Conservation (phyloP, 2,329 filamentous ascomycete genomes). For the Hypomyces rosellus region DNA sequence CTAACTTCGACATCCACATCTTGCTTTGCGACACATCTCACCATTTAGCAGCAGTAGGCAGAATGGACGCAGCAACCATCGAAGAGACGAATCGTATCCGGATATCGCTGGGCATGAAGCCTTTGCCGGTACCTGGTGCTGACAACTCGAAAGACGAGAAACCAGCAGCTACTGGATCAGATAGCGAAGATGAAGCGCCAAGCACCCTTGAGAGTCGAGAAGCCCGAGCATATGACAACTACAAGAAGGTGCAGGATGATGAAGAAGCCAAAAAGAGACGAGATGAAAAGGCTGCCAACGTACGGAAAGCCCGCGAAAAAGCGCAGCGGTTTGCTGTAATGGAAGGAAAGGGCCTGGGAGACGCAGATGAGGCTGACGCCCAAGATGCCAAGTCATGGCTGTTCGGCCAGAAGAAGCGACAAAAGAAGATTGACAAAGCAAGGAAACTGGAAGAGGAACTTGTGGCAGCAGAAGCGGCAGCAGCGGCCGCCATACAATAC, state of each 20-base stretch:
- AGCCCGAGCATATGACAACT: constrained; percentile 69
- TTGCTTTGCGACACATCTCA: not conserved
- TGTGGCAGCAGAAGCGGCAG: constrained; percentile 64
- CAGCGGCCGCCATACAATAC: constrained; percentile 61
- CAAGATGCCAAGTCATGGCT: constrained; percentile 83
- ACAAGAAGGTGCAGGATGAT: constrained; percentile 56
- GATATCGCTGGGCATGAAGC: constrained; percentile 81
- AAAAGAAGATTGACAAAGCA: constrained; percentile 81
- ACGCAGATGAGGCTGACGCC: constrained; percentile 58
- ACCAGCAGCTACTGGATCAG: constrained; percentile 44
- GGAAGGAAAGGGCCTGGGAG: constrained; percentile 78
- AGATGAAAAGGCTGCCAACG: constrained; percentile 72
- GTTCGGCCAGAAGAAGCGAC: constrained; percentile 82
- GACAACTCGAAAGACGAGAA: constrained; percentile 28
- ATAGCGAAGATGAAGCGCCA: constrained; percentile 60
- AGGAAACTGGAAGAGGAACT: constrained; percentile 68
- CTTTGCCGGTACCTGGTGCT: constrained; percentile 73
- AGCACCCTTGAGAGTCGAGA: constrained; percentile 81
- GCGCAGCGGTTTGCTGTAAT: constrained; percentile 70
- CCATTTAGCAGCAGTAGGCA: not conserved
- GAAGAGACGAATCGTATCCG: constrained; percentile 93
- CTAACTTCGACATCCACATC: not conserved
- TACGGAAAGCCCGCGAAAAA: constrained; percentile 81
- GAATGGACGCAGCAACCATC: constrained; percentile 66
- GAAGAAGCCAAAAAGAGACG: constrained; percentile 72